Evolutionary conservation across 2,329 filamentous ascomycete genomes (phyloP).

Genomic region (Tolypocladium paradoxum): DNA sequence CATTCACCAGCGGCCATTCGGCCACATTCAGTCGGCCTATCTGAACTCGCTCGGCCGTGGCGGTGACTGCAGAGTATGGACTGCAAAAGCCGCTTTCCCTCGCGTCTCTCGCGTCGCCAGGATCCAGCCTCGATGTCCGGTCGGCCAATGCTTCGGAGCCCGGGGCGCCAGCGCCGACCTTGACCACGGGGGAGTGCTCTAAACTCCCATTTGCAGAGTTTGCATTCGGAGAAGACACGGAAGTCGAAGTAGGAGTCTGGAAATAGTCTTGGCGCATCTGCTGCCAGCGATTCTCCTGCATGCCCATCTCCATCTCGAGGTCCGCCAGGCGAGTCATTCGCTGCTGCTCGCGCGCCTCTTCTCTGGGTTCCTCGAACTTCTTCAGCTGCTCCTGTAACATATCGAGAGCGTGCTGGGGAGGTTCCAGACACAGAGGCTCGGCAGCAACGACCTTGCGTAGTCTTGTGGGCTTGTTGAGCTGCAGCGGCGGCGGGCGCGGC

Average conservation of each 20-base stretch:
- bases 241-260: constrained; percentile 39
- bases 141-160: neutral
- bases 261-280: constrained; percentile 41
- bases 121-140: neutral
- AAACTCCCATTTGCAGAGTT: neutral
- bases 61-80: neutral
- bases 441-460: constrained; percentile 33
- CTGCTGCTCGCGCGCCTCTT: constrained; percentile 23
- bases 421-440: constrained; percentile 42
- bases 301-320: constrained; percentile 50
- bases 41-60: neutral
- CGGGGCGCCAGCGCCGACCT: neutral
- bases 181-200: neutral
- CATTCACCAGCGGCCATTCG: neutral
- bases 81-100: neutral
- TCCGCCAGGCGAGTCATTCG: constrained; percentile 43
- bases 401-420: constrained; percentile 36
- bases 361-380: constrained; percentile 32
- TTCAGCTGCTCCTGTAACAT: constrained; percentile 41
- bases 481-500: constrained; percentile 45
- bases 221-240: constrained; percentile 19
- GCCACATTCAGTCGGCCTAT: constrained; percentile 1
- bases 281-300: constrained; percentile 50
- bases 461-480: constrained; percentile 32
- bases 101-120: neutral